Conservation (phyloP, 371 early-diverging fungal species). For the Mucor saturninus region DNA sequence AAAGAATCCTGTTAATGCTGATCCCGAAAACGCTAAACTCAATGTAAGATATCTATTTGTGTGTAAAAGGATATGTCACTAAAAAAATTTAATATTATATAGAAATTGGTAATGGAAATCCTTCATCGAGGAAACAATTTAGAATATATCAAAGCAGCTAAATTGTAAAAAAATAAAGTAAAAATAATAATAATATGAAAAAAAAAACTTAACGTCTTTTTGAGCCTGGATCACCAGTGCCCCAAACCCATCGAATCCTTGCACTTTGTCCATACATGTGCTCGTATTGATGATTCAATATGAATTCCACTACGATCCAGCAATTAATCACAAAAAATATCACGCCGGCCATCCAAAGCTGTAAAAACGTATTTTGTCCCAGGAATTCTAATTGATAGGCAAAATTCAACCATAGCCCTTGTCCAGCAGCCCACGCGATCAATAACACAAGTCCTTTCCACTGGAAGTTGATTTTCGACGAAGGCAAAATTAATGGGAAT, state of each 20-base stretch:
- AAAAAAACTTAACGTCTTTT: constrained; percentile 10
- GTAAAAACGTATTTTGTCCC: constrained; percentile 80
- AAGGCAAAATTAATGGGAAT: constrained; percentile 85
- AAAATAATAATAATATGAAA: too few species aligned
- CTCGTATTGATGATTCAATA: constrained; percentile 60
- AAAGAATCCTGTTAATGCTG: constrained; percentile 65
- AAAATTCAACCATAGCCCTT: constrained; percentile 82
- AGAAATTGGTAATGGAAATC: constrained; percentile 30
- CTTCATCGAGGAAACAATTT: constrained; percentile 30
- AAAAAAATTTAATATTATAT: neutral
- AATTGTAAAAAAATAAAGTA: constrained; percentile 11
- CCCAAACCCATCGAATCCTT: constrained; percentile 62
- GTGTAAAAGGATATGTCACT: neutral
- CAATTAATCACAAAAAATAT: constrained; percentile 71
- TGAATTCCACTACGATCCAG: constrained; percentile 71
- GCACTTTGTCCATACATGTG: constrained; percentile 58
- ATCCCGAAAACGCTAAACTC: constrained; percentile 19
- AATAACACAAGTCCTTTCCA: constrained; percentile 68
- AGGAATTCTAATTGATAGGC: constrained; percentile 90
- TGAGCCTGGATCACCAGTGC: constrained; percentile 49
- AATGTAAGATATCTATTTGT: constrained; percentile 14
- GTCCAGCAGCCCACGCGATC: constrained; percentile 72
- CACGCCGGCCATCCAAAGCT: constrained; percentile 75
- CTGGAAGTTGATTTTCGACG: constrained; percentile 53
- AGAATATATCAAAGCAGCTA: constrained; percentile 20